Evolutionary conservation across 2,329 filamentous ascomycete genomes (phyloP).

Genomic region (Clonostachys byssicola): DNA sequence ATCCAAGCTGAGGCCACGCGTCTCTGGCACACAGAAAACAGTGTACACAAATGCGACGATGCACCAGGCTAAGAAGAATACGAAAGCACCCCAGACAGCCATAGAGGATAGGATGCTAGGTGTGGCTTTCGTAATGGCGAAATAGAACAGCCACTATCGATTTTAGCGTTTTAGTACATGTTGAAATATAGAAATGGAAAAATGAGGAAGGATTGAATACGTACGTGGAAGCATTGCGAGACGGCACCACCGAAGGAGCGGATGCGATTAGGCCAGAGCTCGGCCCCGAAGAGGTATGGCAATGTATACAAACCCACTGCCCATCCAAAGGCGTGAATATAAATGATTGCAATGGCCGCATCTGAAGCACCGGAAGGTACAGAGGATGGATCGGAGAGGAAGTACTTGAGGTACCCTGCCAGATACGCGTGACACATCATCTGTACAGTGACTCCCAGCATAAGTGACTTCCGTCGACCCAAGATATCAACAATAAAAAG

Average conservation of each 20-base stretch:
- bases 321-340: conserved; percentile 39
- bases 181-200: no score
- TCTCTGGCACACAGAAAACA: no score
- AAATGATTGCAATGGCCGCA: conserved; percentile 35
- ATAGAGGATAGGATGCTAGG: no score
- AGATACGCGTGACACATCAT: conserved; percentile 13
- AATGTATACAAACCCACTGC: conserved; percentile 26
- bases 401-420: conserved; percentile 27
- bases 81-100: no score
- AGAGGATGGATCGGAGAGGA: conserved; percentile 11
- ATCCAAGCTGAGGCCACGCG: no score
- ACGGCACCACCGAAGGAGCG: conserved; percentile 36
- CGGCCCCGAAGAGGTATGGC: conserved; percentile 37
- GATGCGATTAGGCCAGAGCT: conserved; percentile 39
- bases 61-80: no score
- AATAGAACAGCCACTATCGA: no score
- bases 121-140: no score
- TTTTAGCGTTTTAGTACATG: no score
- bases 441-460: conserved; percentile 16
- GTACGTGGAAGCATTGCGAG: conserved; percentile 15
- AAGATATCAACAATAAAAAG: conserved; percentile 12
- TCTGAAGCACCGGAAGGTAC: conserved; percentile 16
- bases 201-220: no score
- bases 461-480: conserved; percentile 15
- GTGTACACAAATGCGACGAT: no score